Conservation (phyloP, 2,329 filamentous ascomycete genomes). For the Clonostachys rhizophaga region DNA sequence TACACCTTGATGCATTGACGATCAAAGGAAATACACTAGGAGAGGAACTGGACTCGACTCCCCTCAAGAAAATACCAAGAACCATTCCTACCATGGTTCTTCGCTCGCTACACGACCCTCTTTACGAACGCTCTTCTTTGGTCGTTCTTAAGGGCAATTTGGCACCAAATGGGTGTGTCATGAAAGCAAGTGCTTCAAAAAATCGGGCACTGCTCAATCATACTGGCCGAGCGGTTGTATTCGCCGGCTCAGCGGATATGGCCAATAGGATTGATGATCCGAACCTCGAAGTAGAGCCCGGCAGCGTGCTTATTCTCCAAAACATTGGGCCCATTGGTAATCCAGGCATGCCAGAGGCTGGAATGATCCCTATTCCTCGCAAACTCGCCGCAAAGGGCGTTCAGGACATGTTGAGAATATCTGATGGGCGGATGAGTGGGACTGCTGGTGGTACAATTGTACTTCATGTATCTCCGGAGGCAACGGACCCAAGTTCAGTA, state of each 20-base stretch:
- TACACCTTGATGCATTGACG: slow-evolving; percentile 73
- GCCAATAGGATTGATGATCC: slow-evolving; percentile 54
- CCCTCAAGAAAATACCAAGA: slow-evolving; percentile 45
- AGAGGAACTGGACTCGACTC: slow-evolving; percentile 68
- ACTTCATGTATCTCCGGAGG: slow-evolving; percentile 82
- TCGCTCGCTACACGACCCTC: slow-evolving; percentile 56
- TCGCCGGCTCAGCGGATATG: slow-evolving; percentile 73
- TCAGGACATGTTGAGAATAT: slow-evolving; percentile 76
- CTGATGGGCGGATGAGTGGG: slow-evolving; percentile 82
- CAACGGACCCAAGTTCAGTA: slow-evolving; percentile 69
- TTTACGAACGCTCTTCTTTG: slow-evolving; percentile 74
- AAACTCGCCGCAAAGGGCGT: slow-evolving; percentile 73
- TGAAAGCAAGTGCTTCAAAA: slow-evolving; percentile 85
- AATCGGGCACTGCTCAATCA: slow-evolving; percentile 54
- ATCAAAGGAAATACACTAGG: slow-evolving; percentile 82
- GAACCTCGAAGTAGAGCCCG: slow-evolving; percentile 54
- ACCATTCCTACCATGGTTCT: slow-evolving; percentile 40
- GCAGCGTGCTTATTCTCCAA: slow-evolving; percentile 72
- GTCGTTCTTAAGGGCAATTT: slow-evolving; percentile 82
- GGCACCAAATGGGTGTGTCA: slow-evolving; percentile 76
- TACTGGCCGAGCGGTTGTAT: slow-evolving; percentile 51
- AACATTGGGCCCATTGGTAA: slow-evolving; percentile 88
- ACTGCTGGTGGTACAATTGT: slow-evolving; percentile 89
- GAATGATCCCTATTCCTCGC: slow-evolving; percentile 60
- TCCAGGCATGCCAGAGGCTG: slow-evolving; percentile 90